Base-by-base conservation (phyloP, 1,139 yeast genomes). In the Hansenula sp. region DNA sequence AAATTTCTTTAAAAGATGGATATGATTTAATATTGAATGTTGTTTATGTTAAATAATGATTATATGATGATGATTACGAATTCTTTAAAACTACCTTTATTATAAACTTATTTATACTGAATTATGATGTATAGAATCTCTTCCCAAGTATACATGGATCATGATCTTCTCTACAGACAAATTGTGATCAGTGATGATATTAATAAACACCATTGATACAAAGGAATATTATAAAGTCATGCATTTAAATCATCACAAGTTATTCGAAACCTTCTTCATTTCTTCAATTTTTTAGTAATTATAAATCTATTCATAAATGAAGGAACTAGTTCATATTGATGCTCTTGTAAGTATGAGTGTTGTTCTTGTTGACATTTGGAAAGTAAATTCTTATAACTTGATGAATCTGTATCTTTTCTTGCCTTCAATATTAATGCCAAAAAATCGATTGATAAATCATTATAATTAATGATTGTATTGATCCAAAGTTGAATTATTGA, bases 371-470 rank as follows among this genome's bases (percentile, higher is more conserved):
- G 46, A 2, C 62, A 62, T 12, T 54, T 46, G 11, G 53, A 49
- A 1, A 55, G 6, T 2, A 60, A 46, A 15, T 44, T 51, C 39
- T 59, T 65, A 5, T 59, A 48, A 4, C 42, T 43, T 10, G 66
- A 60, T 16, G 55, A 56, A 40, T 62, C 66, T 18, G 62, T 54
- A 41, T 63, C 68, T 42, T 71, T 70, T 51, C 74, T 69, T 45
- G 68, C 63, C 30, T 61, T 66, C 42, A 74, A 53, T 15, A 73
- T 60, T n/a, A 65, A 62, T 21, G 78, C 79, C 51, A 91, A 73
- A 59, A 87, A 83, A 43, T 76, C 82, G 5, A 78, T 69, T 8
- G 94, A 81, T 53, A 90, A 76, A 54, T 79, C 81, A 56, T 81
- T 77, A 63, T 83, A 88, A 19, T 76, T 74, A 5, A 69, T 68